Conservation (phyloP, 73 alveolate species). For the Paramecium primaurelia region DNA sequence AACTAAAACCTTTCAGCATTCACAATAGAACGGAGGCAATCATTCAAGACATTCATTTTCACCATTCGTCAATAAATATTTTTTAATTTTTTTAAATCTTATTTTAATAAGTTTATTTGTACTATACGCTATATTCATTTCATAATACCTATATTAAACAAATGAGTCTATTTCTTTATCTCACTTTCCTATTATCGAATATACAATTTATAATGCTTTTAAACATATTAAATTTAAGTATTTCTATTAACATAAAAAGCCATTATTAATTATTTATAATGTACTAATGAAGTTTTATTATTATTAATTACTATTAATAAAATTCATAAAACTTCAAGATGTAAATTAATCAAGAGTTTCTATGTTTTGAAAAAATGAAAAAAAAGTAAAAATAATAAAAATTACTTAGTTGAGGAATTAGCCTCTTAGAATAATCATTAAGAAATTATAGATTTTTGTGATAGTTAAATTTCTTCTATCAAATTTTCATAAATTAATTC, state of each 20-base stretch:
- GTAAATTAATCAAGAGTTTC: background rate
- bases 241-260: too few relatives aligned
- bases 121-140: background rate
- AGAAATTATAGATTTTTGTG: background rate
- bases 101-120: background rate
- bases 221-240: too few relatives aligned
- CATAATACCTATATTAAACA: background rate
- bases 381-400: background rate
- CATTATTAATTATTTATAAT: too few relatives aligned
- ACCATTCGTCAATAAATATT: constrained; percentile 75
- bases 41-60: constrained; percentile 90
- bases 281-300: too few relatives aligned
- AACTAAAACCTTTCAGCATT: constrained; percentile 95
- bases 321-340: background rate
- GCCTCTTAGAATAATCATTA: background rate
- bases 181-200: too few relatives aligned
- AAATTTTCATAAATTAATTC: background rate
- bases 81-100: background rate
- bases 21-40: constrained; percentile 88
- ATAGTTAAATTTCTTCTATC: background rate
- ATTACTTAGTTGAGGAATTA: background rate
- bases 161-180: too few relatives aligned
- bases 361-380: background rate
- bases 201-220: too few relatives aligned
- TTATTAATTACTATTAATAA: background rate